phyloP scores from a whole-genome alignment of 1,284 basidiomycete genomes.

The Hypsizygus ulmarius region DNA sequence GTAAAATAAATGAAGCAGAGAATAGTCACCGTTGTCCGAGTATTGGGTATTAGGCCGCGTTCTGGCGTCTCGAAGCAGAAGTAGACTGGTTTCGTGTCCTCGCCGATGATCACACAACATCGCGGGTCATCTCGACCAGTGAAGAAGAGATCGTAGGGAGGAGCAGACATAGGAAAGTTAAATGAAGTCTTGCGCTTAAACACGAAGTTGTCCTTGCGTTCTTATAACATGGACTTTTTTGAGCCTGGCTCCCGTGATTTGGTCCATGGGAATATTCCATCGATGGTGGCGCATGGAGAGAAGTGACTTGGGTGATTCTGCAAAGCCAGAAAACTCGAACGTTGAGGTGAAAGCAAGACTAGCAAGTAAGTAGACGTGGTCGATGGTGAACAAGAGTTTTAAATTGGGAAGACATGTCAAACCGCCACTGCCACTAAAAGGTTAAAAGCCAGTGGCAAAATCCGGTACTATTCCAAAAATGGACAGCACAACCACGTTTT shows the following conservation, averaged over 20 bases:
- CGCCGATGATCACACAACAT: conserved; percentile 64
- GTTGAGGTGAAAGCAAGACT: conserved; percentile 15
- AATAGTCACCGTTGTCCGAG: conserved; percentile 48
- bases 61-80: conserved; percentile 63
- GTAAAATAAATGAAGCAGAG: conserved; percentile 3
- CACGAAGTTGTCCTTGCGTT: conserved; percentile 30
- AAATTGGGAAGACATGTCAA: conserved; percentile 33
- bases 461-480: conserved; percentile 34
- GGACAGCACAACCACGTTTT: conserved; percentile 28
- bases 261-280: conserved; percentile 47
- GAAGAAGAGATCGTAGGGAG: conserved; percentile 62
- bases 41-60: conserved; percentile 36
- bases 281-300: conserved; percentile 45
- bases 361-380: neutral
- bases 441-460: conserved; percentile 34
- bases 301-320: conserved; percentile 22
- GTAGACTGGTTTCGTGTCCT: conserved; percentile 56
- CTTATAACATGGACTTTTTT: conserved; percentile 40
- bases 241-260: conserved; percentile 50
- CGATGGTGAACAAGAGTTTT: conserved; percentile 19
- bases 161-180: conserved; percentile 29
- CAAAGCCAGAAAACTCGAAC: conserved; percentile 8
- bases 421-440: conserved; percentile 38
- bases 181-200: conserved; percentile 29
- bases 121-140: conserved; percentile 66